Evolutionary conservation across 257 asterid genomes (phyloP), one percentile per base, ranked within the genome.

Genomic region (Thymus mandschuricus): DNA sequence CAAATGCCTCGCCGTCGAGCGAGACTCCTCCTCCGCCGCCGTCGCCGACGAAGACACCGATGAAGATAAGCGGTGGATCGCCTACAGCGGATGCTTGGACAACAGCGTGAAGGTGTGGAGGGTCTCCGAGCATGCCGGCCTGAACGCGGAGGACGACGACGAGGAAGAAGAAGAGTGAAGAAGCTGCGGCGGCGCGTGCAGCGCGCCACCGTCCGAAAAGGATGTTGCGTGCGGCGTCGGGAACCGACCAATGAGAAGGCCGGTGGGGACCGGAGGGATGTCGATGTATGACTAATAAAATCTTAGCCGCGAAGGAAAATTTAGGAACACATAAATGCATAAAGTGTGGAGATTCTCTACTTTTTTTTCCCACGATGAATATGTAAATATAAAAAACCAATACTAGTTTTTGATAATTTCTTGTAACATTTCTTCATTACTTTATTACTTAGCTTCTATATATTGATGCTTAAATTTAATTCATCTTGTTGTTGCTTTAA

Each of bases 21-120:
- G 72, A 50, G 89, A 84, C 12, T 60, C 54, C 34, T 29, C 29
- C 60, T 15, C 67, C 61, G 64, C 40, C 56, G 52, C 5, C 29
- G 52, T 15, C 30, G 41, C 12, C 11, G 71, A n/a, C 13, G 86
- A 64, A 15, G 76, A 64, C n/a, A 46, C 66, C 1, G 74, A 66
- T 1, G 58, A 38, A 1, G 67, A 68, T 1, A 73, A 38, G 73
- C 68, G 56, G 68, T 86, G 92, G 96, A 78, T 78, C n/a, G 85
- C 83, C 43, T 88, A 88, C 27, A 91, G 97, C 59, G 97, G 97
- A 8, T 88, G 97, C 35, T 68, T 91, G 76, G 97, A 91, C 66
- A 85, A 79, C 55, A 85, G 85, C 43, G 94, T 91, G 4, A 86
- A 81, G 74, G 86, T 91, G 21, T 91, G 97, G 97, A 83, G 89